Evolutionary conservation across 441 rosid genomes (phyloP).

Genomic region (Gossypium trilobum): DNA sequence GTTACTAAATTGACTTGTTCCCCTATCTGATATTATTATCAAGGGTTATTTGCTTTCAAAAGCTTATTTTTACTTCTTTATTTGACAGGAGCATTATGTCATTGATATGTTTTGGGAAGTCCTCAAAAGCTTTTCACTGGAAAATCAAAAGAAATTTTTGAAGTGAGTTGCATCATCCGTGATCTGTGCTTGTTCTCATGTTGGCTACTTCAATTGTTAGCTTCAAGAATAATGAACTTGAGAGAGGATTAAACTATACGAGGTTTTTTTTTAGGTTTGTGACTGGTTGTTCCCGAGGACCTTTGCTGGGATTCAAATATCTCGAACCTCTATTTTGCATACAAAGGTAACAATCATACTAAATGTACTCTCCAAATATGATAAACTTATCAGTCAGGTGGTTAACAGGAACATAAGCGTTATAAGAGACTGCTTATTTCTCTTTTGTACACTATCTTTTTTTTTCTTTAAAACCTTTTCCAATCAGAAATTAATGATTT

Average conservation of each 20-base stretch:
- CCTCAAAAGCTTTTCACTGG: slow-evolving; percentile 71
- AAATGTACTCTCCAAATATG: neutral
- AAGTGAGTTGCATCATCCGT: slow-evolving; percentile 41
- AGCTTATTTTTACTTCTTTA: neutral
- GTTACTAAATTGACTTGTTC: neutral
- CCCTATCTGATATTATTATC: slow-evolving; percentile 1
- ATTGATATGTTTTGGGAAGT: slow-evolving; percentile 92
- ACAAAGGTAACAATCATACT: slow-evolving; percentile 53
- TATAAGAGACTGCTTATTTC: neutral
- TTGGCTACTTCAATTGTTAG: slow-evolving; percentile 7
- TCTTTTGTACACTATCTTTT: neutral
- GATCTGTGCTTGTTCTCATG: neutral
- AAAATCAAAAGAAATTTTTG: slow-evolving; percentile 80
- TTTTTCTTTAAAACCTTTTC: neutral
- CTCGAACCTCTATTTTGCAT: slow-evolving; percentile 93
- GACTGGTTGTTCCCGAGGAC: slow-evolving; percentile 97
- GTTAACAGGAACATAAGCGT: neutral
- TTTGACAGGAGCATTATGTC: slow-evolving; percentile 78
- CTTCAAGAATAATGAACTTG: neutral
- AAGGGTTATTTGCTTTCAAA: neutral
- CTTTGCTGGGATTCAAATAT: slow-evolving; percentile 79
- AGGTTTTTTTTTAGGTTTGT: slow-evolving; percentile 55
- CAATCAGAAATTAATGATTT: neutral
- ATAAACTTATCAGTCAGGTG: neutral
- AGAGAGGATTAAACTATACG: slow-evolving; percentile 16